phyloP scores from a whole-genome alignment of 495 filamentous ascomycete species.

The Daldinia caldariorum region DNA sequence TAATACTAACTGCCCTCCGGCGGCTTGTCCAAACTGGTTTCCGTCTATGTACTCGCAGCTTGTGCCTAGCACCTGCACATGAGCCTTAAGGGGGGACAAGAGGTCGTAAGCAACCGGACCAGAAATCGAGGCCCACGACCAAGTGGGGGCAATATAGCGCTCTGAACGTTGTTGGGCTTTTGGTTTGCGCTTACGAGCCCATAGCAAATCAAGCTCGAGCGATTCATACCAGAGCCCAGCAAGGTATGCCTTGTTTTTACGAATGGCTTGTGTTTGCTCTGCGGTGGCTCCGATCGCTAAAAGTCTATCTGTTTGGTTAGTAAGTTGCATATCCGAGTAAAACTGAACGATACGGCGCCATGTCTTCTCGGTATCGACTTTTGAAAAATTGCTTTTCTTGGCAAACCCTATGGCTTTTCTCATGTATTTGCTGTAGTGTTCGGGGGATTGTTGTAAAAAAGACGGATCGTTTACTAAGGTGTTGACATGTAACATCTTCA shows the following conservation, averaged over 20 bases:
- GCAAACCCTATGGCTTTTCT: not conserved
- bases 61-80: not conserved
- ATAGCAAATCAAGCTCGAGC: not conserved
- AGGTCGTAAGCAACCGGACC: not conserved
- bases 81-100: too few relatives aligned
- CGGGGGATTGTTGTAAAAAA: not conserved
- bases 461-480: not conserved
- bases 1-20: not conserved
- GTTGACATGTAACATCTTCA: slow-evolving; percentile 1
- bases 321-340: slow-evolving; percentile 7
- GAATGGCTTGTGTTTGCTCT: slow-evolving; percentile 1
- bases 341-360: slow-evolving; percentile 1
- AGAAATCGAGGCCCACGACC: slow-evolving; percentile 16
- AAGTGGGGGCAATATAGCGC: not conserved
- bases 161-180: not conserved
- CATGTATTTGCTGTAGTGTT: not conserved
- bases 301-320: slow-evolving; percentile 6
- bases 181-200: not conserved
- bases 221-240: slow-evolving; percentile 19
- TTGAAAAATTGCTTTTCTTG: not conserved
- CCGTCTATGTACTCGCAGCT: not conserved
- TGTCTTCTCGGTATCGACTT: not conserved
- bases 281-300: slow-evolving; percentile 12
- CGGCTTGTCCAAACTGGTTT: slow-evolving; percentile 11
- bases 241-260: not conserved